Base-by-base conservation (phyloP, 169 alveolate genomes). In the Cryptosporidium bovis region DNA sequence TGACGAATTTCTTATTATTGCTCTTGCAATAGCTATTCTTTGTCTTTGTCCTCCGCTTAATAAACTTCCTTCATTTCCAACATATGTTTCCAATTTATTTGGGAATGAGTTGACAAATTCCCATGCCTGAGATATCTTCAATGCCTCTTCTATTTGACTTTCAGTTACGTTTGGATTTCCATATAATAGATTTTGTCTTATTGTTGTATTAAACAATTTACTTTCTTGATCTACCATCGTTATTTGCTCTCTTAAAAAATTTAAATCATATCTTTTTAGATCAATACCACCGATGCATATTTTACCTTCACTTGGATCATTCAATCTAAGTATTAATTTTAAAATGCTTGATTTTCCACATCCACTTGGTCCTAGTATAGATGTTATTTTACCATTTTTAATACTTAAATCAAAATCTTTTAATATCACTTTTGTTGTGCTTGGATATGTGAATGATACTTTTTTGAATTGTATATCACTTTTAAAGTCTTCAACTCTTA, bases 171-270 rank as follows among this genome's bases (percentile, higher is more conserved):
- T 60, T 10, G 68, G 91, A 69, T 91, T 92, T 20, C 99, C 99
- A 83, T 96, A 97, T 68, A 91, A 84, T 24, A 97, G 82, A 87
- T 97, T 97, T 82, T 96, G 96, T 58, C 91, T 94, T 48, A 97
- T 95, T 5, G 99, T 92, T 91, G 94, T 97, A 55, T 96, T 95
- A 65, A 96, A 97, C 62, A 97, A 91, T 66, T 93, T 91, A 8
- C 98, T 98, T 65, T 96, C 97, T 93, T 97, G 98, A 50, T 96
- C 95, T 3, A 96, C 95, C 48, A 94, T 90, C 18, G 95, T 83
- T 40, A 94, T 91, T 46, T 82, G 82, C 20, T 83, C 82, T 64
- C 95, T 82, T 44, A 92, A 83, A 60, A 92, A 92, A 50, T 91
- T 90, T n/a, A 93, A 53, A 68, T 92, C 91, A 27, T 93, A 66